phyloP scores from a whole-genome alignment of 768 basidiomycete species.

The Rhodotorula babjevae region DNA sequence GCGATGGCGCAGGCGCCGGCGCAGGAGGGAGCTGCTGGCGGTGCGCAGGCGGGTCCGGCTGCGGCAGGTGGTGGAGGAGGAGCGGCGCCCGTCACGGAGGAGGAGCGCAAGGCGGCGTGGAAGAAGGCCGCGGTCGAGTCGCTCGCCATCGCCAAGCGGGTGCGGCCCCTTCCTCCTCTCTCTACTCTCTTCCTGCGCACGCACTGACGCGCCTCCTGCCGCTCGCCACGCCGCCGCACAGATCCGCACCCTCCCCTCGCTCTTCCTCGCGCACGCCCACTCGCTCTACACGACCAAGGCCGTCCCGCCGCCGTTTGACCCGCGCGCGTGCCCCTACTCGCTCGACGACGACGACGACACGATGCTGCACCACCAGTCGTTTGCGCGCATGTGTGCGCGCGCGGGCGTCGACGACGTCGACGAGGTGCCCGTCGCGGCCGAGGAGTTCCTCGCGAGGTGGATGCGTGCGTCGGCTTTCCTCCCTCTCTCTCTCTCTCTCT shows the following conservation, averaged over 20 bases:
- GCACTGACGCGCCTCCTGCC: background rate
- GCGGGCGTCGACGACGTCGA: background rate
- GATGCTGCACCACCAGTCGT: background rate
- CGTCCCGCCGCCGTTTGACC: background rate
- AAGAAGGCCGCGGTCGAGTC: background rate
- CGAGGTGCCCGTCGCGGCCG: background rate
- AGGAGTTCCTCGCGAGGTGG: slow-evolving; percentile 7
- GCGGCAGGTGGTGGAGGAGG: background rate
- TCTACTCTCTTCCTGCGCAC: background rate
- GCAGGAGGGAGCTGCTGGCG: background rate
- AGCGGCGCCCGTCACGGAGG: background rate
- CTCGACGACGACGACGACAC: background rate
- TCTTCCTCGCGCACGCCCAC: slow-evolving; percentile 16
- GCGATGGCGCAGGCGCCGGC: no score
- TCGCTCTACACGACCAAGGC: background rate
- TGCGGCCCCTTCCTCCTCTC: background rate
- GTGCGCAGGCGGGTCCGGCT: background rate
- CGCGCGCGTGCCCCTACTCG: background rate
- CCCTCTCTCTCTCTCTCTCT: background rate
- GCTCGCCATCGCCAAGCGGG: slow-evolving; percentile 12
- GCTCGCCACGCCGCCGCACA: background rate
- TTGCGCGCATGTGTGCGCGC: slow-evolving; percentile 8
- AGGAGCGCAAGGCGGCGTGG: slow-evolving; percentile 14
- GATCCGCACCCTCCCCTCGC: background rate
- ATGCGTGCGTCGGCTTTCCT: slow-evolving; percentile 5